Evolutionary conservation across 352 stramenopile genomes (phyloP), one percentile per base, ranked within the genome.

Genomic region (Elongisporangium anandrum): DNA sequence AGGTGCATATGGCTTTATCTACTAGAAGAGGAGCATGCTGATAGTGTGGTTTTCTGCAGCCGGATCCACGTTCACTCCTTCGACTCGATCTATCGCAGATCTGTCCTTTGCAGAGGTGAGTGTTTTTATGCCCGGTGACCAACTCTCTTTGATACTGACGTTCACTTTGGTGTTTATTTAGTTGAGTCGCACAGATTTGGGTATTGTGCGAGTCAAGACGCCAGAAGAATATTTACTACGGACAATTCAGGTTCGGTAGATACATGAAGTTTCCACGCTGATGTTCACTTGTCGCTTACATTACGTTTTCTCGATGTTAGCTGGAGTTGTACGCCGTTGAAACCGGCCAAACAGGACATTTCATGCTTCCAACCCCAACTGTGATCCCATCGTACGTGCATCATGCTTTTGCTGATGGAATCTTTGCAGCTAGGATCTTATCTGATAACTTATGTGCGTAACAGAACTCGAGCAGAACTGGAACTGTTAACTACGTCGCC

Each of bases 121-220:
- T 23, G 51, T 47, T 6, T 54, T 24, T 13, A n/a, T 24, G 19
- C 23, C 24, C 56, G 4, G 52, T 16, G 54, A 26, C 21, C 10
- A 23, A n/a, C 29, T 56, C 53, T 63, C 20, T 9, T 56, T 62
- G 51, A 56, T 50, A 34, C 22, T 20, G 16, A 50, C 20, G 12
- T 50, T 20, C 9, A 12, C 6, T 57, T 20, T 12, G 8, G 50
- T 10, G 45, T 66, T 48, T 29, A 13, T 54, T 10, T 51, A 95
- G 84, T 58, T 95, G 53, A 91, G 77, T 52, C 84, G 86, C 49
- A 95, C 84, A 49, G 84, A 91, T 5, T 89, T 88, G 54, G 84
- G 86, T 13, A 62, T 94, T 47, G 81, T 94, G 23, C 83, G 79
- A 17, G 77, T 90, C 7, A 91, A 91, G 60, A 72, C 73, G 0